These are phyloP conservation scores for Leccinum pachyderme DNA, from an alignment of 1,284 basidiomycete species.

Conservation along the genomic window DNA sequence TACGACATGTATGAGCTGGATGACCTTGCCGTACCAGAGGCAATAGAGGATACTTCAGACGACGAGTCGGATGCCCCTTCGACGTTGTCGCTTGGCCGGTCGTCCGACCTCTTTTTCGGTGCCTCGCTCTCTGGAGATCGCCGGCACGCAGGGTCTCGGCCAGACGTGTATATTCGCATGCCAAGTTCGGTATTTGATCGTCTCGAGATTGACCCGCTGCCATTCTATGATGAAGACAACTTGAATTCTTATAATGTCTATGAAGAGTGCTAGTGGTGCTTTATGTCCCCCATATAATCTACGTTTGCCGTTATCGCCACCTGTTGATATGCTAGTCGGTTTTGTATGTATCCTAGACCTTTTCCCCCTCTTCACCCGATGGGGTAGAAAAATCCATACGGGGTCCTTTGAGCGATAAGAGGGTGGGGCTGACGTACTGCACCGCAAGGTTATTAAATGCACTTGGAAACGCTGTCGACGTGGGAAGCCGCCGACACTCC, in stretches of 20 bases:
- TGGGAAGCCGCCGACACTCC: conserved; percentile 45
- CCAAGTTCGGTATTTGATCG: conserved; percentile 59
- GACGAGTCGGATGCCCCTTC: conserved; percentile 72
- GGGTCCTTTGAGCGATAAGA: conserved; percentile 18
- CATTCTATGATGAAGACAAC: conserved; percentile 53
- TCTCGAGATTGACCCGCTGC: conserved; percentile 65
- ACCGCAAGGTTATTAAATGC: conserved; percentile 70
- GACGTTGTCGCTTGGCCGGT: conserved; percentile 58
- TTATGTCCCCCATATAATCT: conserved; percentile 34
- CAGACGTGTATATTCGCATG: conserved; percentile 60
- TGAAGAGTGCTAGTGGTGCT: conserved; percentile 56
- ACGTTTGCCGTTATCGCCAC: conserved; percentile 16
- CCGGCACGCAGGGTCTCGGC: conserved; percentile 43
- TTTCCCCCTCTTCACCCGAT: background rate
- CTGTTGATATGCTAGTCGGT: conserved; percentile 29
- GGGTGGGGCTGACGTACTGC: conserved; percentile 42
- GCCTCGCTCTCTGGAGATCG: conserved; percentile 50
- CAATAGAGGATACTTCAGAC: conserved; percentile 78
- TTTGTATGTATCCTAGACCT: conserved; percentile 31
- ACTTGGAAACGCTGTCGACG: conserved; percentile 47
- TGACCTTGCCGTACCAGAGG: conserved; percentile 68
- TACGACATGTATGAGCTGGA: conserved; percentile 60
- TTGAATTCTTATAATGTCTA: conserved; percentile 48
- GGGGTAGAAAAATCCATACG: background rate
- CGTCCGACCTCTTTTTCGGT: conserved; percentile 44